A percentile compares a stretch with the other conserved stretches of the same genome.
These are phyloP conservation scores for Xerocomellus intermedius DNA, from an alignment of 768 basidiomycete species.

Conservation along the genomic window DNA sequence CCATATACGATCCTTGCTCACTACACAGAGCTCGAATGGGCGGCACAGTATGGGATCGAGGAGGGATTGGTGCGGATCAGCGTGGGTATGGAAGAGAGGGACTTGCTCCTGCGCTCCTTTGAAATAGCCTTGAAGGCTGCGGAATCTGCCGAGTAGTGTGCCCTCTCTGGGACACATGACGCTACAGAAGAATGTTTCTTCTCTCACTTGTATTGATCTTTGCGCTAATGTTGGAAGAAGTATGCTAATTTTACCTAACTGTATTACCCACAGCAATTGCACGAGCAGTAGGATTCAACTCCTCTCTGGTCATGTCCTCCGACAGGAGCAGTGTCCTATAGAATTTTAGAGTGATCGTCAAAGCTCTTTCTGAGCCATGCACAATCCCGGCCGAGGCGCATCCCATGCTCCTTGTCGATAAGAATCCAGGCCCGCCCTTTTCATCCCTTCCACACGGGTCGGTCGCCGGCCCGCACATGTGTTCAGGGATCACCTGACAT, in stretches of 20 bases:
- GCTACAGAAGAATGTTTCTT: not conserved
- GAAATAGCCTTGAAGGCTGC: conserved; percentile 69
- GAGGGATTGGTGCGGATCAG: conserved; percentile 80
- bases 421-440: not conserved
- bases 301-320: not conserved
- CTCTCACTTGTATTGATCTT: not conserved
- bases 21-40: conserved; percentile 89
- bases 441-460: too few species aligned
- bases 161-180: not conserved
- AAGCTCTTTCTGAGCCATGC: not conserved
- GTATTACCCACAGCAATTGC: not conserved
- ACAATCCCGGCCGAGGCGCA: not conserved
- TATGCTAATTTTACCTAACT: not conserved
- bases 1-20: conserved; percentile 94
- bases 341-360: not conserved
- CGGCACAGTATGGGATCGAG: conserved; percentile 82
- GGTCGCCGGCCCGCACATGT: not conserved
- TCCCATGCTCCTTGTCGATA: not conserved
- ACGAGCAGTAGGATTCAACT: conserved; percentile 2
- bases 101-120: conserved; percentile 57
- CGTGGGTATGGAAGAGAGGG: conserved; percentile 83
- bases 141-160: conserved; percentile 39
- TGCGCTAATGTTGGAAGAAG: not conserved
- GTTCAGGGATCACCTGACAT: not conserved
- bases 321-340: not conserved